Base-by-base conservation (phyloP, 192 early-diverging fungal species). In the Umbelopsis vinacea region DNA sequence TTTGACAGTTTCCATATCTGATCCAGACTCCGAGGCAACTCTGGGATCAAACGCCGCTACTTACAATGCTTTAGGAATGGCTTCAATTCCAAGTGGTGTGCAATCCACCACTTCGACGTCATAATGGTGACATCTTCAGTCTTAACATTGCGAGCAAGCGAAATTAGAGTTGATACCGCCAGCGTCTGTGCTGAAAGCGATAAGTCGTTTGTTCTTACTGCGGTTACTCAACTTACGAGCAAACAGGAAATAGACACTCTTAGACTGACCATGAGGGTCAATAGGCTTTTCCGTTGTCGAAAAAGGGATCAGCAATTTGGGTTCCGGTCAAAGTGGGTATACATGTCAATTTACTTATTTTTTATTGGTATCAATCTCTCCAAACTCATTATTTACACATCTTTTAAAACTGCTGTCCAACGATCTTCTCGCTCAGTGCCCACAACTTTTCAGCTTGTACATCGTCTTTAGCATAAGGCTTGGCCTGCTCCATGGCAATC, bases 231-330 rank as follows among this genome's bases (percentile, higher is more conserved):
- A 26, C 9, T 57, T 33, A n/a, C 67, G 24, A n/a, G 86, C 76
- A 50, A 86, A 87, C 23, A 83, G 73, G 52, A 87, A 74, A 69
- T 87, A 87, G 14, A 81, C 79, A 6, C 84, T 79, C 71, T 87
- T 87, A 71, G 73, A 73, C 57, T 81, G 75, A 3, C 76, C 82
- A 53, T 68, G 68, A 23, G 52, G 2, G 6, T 1, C 37, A 3
- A 40, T 40, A 40, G 3, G 38, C 38, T 40, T 40, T 40, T 6
- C 38, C 38, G 8, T 54, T 23, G 3, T 54, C 5, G 52, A 54
- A 54, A 17, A n/a, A 46, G 6, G 68, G 33, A 21, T 54, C 21
- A 6, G n/a, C 52, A 54, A 54, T 23, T 23, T 22, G 52, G 6
- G 23, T 23, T n/a, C n/a, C n/a, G n/a, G n/a, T n/a, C n/a, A n/a